Base-by-base conservation (phyloP, 495 filamentous ascomycete genomes). In the Elasticomyces elasticus region DNA sequence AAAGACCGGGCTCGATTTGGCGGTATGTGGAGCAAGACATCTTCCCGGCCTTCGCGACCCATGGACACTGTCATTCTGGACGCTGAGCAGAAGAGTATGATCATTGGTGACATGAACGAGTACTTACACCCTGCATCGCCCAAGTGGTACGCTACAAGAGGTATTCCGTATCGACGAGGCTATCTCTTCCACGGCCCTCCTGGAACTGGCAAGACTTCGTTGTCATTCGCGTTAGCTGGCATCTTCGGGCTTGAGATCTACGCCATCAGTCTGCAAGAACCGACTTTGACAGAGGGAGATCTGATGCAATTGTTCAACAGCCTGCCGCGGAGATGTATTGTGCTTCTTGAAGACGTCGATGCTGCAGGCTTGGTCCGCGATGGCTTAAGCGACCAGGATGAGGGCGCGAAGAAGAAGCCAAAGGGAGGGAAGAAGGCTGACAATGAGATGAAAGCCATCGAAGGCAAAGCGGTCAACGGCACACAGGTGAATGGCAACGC, bases 61-160 rank as follows among this genome's bases (percentile, higher is more conserved):
- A 80, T 96, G 71, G 76, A 79, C 2, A 95, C 90, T 0, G 90
- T 95, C 0, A 82, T 92, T 1, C 71, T 96, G 15, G 90, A 94
- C 55, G 73, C 77, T 23, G 64, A 72, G 28, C 79, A 87, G 66
- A 96, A 95, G 70, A 65, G 79, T 10, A 74, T 72, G 24, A 76
- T 95, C 19, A 67, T 94, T 27, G 67, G 74, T 15, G 91, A 96
- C 66, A 86, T 95, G 65, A 88, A 89, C 67, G 89, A 95, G 61
- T 96, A 91, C 61, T 71, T 95, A 6, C 82, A 88, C 52, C 82
- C 85, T 0, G 71, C 74, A 1, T 89, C 84, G 1, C 67, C 66
- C 44, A 64, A 66, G 13, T 95, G 88, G 89, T 92, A 92, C 58
- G 79, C 84, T 0, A 81, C 82, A 45, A 76, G 86, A 0, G 88